Conservation (phyloP, 73 alveolate genomes). For the Durusdinium trenchii region DNA sequence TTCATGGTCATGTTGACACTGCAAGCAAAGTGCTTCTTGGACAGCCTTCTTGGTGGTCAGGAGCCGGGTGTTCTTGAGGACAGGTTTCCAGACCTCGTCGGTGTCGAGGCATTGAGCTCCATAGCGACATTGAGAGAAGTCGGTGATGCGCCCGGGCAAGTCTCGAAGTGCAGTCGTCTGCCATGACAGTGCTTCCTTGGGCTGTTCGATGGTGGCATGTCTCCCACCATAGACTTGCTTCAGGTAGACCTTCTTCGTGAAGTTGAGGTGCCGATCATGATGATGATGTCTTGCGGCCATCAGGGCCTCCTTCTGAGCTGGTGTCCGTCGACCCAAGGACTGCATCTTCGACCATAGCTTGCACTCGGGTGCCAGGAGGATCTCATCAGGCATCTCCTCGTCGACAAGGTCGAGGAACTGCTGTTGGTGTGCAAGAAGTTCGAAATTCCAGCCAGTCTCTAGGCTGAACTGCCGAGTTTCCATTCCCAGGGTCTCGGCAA, state of each 20-base stretch:
- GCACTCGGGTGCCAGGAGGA: background rate
- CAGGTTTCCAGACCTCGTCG: background rate
- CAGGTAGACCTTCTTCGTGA: background rate
- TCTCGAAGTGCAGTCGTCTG: background rate
- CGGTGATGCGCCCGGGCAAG: background rate
- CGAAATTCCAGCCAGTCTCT: slow-evolving; percentile 17
- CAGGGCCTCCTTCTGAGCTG: background rate
- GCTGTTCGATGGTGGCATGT: background rate
- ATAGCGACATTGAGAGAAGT: background rate
- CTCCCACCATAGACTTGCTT: background rate
- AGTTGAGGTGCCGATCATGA: background rate
- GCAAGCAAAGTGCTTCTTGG: background rate
- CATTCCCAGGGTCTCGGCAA: background rate
- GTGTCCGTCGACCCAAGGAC: background rate
- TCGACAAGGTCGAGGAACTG: background rate
- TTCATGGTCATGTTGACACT: background rate
- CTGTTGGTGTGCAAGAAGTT: background rate
- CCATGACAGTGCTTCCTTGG: background rate
- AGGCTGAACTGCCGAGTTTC: background rate
- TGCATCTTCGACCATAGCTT: background rate
- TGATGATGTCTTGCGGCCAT: background rate
- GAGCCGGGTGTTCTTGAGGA: background rate
- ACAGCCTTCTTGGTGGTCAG: background rate
- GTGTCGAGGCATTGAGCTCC: background rate
- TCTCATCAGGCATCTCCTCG: background rate